Percentiles rank a stretch among this genome's conserved stretches.
Evolutionary conservation across 352 stramenopile species (phyloP).

Genomic region (Phytophthora foliorum): DNA sequence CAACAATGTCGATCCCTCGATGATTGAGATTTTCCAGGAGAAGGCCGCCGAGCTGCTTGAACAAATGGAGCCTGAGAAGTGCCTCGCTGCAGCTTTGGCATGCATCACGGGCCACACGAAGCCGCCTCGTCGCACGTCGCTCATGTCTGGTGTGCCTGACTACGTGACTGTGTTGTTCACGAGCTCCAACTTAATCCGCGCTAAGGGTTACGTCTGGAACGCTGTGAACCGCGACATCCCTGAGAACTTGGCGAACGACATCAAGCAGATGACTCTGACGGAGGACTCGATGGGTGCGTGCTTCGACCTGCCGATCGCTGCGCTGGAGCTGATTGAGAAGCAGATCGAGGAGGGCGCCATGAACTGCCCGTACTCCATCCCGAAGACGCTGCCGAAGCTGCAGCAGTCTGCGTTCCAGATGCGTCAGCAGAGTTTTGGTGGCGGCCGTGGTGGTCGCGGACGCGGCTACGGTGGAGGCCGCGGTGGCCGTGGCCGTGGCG

Average conservation of each 20-base stretch:
- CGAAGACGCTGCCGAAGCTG: constrained; percentile 81
- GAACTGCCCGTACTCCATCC: constrained; percentile 80
- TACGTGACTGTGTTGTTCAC: constrained; percentile 91
- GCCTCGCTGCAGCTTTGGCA: constrained; percentile 85
- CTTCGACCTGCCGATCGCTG: constrained; percentile 90
- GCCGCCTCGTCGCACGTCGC: constrained; percentile 77
- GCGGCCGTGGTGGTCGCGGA: constrained; percentile 50
- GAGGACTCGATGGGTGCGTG: constrained; percentile 90
- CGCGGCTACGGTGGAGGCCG: constrained; percentile 46
- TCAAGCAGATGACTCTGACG: constrained; percentile 93
- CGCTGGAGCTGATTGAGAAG: constrained; percentile 71
- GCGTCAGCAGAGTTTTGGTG: constrained; percentile 49
- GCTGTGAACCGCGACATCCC: constrained; percentile 89
- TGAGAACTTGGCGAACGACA: constrained; percentile 75
- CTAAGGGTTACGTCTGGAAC: constrained; percentile 94
- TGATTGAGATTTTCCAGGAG: constrained; percentile 84
- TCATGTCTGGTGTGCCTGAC: constrained; percentile 92
- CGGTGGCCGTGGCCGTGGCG: constrained; percentile 52
- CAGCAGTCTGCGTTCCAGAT: constrained; percentile 71
- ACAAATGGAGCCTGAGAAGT: constrained; percentile 64
- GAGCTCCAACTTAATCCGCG: constrained; percentile 85
- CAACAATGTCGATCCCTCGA: constrained; percentile 74
- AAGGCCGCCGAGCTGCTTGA: constrained; percentile 76
- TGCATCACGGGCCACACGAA: constrained; percentile 93
- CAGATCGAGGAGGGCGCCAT: constrained; percentile 77